Evolutionary conservation across 305 asterid species (phyloP), one percentile per base, ranked within the genome.

Genomic region (Galium porrigens): DNA sequence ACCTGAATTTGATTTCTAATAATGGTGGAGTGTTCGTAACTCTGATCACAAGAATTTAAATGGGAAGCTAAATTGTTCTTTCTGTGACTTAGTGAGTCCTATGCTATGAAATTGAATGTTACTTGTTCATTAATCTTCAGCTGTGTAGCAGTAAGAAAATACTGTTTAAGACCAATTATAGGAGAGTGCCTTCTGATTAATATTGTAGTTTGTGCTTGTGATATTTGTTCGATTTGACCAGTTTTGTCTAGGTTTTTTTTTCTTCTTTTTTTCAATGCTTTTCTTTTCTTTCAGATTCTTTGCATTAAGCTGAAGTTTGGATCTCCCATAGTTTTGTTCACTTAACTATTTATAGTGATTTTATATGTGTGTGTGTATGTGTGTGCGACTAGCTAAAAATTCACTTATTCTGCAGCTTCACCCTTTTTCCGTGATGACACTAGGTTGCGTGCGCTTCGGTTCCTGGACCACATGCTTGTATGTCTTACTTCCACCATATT

Each of bases 381-480:
- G 49, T 0, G 17, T 5, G 4, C 17, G 15, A 11, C 49, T 62
- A 11, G 63, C 17, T 34, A 58, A 58, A 51, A 57, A 3, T 14
- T 41, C 37, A 48, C 53, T 14, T 53, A 61, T 49, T 64, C 74
- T 82, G 77, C 92, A 92, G 99, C 94, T 72, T 92, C 99, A 63
- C 78, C 95, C 36, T 92, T 92, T 83, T 92, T 89, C 73, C 89
- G 97, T 12, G 86, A 89, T 68, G 99, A 92, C 76, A 92, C 96
- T 72, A 83, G 99, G 82, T 78, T 92, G 83, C 99, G 99, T 44
- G 99, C 97, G 66, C 99, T 92, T 76, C 97, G 99, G 70, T 92
- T 92, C 82, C 87, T 92, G 79, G 99, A 92, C 72, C 99, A 92
- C 81, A 58, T 92, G 86, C 96, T 92, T 80, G 97, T 92, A 89